phyloP scores from a whole-genome alignment of 1,139 yeast genomes.

The Torulaspora globosa region DNA sequence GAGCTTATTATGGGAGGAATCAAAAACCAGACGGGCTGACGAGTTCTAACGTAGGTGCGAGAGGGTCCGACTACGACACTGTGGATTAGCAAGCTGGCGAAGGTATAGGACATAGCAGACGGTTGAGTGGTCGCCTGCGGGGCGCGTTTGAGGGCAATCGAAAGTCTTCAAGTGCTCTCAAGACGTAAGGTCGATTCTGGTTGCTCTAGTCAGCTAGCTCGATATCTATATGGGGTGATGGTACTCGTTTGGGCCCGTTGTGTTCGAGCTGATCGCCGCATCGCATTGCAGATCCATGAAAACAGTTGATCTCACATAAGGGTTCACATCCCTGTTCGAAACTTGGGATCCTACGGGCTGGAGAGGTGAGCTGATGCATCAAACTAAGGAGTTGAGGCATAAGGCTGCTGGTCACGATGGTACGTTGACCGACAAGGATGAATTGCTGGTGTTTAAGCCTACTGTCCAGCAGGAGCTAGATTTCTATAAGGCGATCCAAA shows the following conservation, averaged over 20 bases:
- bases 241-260: no score
- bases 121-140: no score
- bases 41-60: no score
- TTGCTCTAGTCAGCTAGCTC: no score
- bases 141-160: no score
- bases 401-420: slow-evolving; percentile 95
- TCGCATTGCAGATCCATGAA: background rate
- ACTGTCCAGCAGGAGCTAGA: slow-evolving; percentile 60
- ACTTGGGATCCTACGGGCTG: background rate
- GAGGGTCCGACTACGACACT: no score
- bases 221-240: background rate
- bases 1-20: no score
- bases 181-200: no score
- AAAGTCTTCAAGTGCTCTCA: no score
- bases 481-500: slow-evolving; percentile 49
- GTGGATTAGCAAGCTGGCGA: no score
- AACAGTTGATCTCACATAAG: background rate
- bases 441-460: slow-evolving; percentile 68
- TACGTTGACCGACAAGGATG: slow-evolving; percentile 55
- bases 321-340: background rate
- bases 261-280: background rate
- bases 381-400: slow-evolving; percentile 32
- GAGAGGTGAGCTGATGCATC: slow-evolving; percentile 15
- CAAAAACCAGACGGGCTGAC: no score
- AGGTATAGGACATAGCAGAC: no score